A percentile compares a stretch with the other conserved stretches of the same genome.
These are phyloP conservation scores for Telopea speciosissima DNA, from an alignment of 177 flowering plant species.

Conservation along the genomic window DNA sequence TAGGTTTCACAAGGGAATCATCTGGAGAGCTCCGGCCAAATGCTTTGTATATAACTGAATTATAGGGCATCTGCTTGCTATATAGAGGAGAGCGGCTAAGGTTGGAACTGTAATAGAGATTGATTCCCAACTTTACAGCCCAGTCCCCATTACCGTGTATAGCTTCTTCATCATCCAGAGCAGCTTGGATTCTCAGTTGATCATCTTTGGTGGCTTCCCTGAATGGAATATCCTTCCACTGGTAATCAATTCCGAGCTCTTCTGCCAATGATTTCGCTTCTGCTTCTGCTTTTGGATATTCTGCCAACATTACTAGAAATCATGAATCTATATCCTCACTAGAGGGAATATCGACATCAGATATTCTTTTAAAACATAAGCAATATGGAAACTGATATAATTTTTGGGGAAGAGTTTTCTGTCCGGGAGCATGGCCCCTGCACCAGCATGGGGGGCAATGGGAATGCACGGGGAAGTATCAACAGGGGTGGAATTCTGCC, in stretches of 20 bases:
- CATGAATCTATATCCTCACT: background rate
- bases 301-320: slow-evolving; percentile 31
- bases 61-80: slow-evolving; percentile 93
- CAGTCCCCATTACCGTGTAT: slow-evolving; percentile 77
- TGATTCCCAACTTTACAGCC: slow-evolving; percentile 90
- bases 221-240: slow-evolving; percentile 61
- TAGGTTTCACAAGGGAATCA: slow-evolving; percentile 27
- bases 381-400: background rate
- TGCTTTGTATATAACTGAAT: slow-evolving; percentile 67
- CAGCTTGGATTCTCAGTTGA: slow-evolving; percentile 47
- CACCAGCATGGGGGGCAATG: no score
- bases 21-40: slow-evolving; percentile 61
- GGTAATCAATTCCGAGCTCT: slow-evolving; percentile 49
- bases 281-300: slow-evolving; percentile 74
- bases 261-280: slow-evolving; percentile 66
- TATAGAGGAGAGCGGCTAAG: slow-evolving; percentile 89
- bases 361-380: background rate
- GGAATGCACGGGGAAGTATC: no score
- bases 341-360: background rate
- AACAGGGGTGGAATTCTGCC: no score
- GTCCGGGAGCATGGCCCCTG: no score
- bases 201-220: slow-evolving; percentile 59
- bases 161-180: slow-evolving; percentile 67
- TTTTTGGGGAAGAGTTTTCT: no score
- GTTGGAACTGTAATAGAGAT: slow-evolving; percentile 76